Evolutionary conservation across 345 rosid genomes (phyloP).

Genomic region (Fremontodendron californicum): DNA sequence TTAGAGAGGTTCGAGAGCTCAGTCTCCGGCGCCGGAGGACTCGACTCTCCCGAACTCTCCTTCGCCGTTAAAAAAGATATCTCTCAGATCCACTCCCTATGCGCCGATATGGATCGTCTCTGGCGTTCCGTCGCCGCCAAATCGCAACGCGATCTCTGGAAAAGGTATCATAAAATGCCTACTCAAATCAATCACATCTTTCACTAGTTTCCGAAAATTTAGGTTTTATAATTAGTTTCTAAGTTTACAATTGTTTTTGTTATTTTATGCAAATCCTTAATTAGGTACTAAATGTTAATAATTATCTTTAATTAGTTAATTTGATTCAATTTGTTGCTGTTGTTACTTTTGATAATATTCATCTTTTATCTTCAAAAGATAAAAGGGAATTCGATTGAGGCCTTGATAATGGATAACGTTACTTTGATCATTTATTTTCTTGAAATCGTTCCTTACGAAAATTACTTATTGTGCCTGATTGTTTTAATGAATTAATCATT

Average conservation of each 20-base stretch:
- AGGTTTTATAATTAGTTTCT: background rate
- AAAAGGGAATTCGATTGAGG: background rate
- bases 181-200: background rate
- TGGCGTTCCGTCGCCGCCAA: slow-evolving; percentile 78
- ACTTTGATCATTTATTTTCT: background rate
- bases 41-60: slow-evolving; percentile 75
- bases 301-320: background rate
- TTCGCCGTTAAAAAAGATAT: slow-evolving; percentile 69
- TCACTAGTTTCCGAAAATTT: background rate
- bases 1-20: slow-evolving; percentile 73
- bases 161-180: slow-evolving; percentile 37
- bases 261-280: background rate
- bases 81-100: slow-evolving; percentile 65
- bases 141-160: slow-evolving; percentile 97
- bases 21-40: slow-evolving; percentile 42
- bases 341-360: background rate
- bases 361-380: background rate
- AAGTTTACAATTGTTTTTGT: too few species aligned
- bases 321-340: background rate
- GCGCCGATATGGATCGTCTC: slow-evolving; percentile 74
- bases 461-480: background rate
- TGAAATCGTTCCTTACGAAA: background rate
- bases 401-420: background rate
- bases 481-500: background rate
- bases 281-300: background rate